Evolutionary conservation across 139 green algal genomes (phyloP).

Genomic region (Chlamydomonas incerta): DNA sequence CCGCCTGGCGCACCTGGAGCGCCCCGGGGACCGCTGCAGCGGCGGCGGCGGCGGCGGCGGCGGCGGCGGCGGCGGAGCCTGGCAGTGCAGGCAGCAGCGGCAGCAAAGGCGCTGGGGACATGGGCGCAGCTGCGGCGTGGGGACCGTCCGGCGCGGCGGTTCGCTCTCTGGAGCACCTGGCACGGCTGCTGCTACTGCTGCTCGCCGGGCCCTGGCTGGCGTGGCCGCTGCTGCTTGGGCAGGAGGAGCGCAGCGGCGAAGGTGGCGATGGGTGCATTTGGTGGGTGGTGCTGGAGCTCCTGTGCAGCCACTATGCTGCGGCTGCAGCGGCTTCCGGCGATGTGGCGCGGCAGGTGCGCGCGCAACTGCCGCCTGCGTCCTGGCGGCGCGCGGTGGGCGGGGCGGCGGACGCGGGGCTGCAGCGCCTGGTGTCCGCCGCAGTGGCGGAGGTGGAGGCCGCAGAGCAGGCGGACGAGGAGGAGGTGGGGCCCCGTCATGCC

Average conservation of each 20-base stretch:
- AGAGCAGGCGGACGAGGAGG: too few relatives aligned
- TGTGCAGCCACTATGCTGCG: slow-evolving; percentile 8
- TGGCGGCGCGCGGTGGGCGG: neutral
- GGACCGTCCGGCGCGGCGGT: too few relatives aligned
- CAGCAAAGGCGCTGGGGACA: neutral
- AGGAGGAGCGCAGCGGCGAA: neutral
- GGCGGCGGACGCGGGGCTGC: neutral
- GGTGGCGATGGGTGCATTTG: neutral
- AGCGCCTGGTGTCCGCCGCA: neutral
- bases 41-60: neutral
- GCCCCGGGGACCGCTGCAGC: neutral
- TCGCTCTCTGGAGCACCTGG: slow-evolving; percentile 12
- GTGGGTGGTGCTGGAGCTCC: slow-evolving; percentile 18
- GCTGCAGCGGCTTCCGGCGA: too few relatives aligned
- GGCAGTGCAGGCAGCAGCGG: too few relatives aligned
- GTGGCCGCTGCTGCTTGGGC: neutral
- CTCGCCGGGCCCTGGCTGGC: neutral
- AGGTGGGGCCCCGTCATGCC: too few relatives aligned
- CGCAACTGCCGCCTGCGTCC: neutral
- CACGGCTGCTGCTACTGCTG: neutral
- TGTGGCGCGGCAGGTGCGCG: too few relatives aligned
- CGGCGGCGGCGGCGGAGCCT: neutral
- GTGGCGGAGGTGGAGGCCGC: neutral
- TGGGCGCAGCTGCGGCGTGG: too few relatives aligned
- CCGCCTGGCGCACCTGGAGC: slow-evolving; percentile 12